These are phyloP conservation scores for Penicillium sp. DNA, from an alignment of 2,329 filamentous ascomycete genomes.

Conservation along the genomic window DNA sequence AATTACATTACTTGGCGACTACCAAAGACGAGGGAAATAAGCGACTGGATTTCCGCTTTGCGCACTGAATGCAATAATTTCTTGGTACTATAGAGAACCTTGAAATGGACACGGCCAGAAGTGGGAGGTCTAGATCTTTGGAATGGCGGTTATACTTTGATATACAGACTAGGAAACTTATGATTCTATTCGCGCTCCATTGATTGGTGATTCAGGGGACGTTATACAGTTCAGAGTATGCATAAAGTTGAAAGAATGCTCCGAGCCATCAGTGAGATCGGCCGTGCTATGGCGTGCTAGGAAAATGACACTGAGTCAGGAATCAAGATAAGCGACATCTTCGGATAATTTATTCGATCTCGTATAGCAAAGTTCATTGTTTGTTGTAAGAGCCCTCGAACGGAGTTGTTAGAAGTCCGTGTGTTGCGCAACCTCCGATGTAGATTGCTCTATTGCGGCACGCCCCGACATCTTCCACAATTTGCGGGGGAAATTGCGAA, in stretches of 20 bases:
- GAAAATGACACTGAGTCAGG: neutral
- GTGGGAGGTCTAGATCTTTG: neutral
- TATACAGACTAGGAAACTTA: too few relatives aligned
- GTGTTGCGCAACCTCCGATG: conserved; percentile 11
- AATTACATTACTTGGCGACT: conserved; percentile 30
- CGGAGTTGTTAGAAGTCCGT: neutral
- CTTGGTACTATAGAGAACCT: too few relatives aligned
- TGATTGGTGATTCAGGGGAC: too few relatives aligned
- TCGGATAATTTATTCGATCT: too few relatives aligned
- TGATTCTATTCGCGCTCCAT: too few relatives aligned
- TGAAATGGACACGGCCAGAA: neutral
- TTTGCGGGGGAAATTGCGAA: conserved; percentile 12
- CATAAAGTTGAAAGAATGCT: too few relatives aligned
- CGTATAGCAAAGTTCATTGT: neutral
- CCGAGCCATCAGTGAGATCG: too few relatives aligned
- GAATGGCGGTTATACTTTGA: too few relatives aligned
- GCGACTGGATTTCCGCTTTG: conserved; percentile 38
- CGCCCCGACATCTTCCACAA: conserved; percentile 16
- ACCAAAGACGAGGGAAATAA: conserved; percentile 37
- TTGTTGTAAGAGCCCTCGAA: neutral
- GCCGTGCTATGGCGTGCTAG: neutral
- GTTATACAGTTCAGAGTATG: too few relatives aligned
- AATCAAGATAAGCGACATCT: too few relatives aligned
- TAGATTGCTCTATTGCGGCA: conserved; percentile 3
- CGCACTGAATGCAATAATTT: conserved; percentile 20